Percentiles rank a stretch among this genome's conserved stretches.
phyloP scores from a whole-genome alignment of 2,329 filamentous ascomycete species.

The Pestalotiopsis sp. region DNA sequence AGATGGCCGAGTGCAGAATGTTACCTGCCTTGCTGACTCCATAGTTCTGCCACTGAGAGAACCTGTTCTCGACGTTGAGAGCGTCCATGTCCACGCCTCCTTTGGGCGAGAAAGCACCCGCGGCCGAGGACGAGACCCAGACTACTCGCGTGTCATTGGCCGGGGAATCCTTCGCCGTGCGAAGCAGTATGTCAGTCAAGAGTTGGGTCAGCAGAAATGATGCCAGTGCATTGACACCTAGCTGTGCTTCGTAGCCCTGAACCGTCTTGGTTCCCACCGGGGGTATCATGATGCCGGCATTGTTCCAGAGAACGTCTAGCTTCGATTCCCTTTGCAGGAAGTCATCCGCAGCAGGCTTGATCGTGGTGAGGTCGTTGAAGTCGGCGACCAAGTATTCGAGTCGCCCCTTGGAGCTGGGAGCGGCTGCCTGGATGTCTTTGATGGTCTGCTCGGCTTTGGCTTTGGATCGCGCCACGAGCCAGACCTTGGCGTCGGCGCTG shows the following conservation, averaged over 20 bases:
- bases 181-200: slow-evolving; percentile 20
- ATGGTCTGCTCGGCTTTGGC: neutral
- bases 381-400: slow-evolving; percentile 25
- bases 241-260: slow-evolving; percentile 28
- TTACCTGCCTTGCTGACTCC: neutral
- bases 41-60: neutral
- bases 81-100: neutral
- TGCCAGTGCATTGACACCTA: slow-evolving; percentile 26
- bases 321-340: slow-evolving; percentile 21
- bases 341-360: slow-evolving; percentile 24
- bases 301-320: slow-evolving; percentile 38
- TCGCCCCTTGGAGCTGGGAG: neutral
- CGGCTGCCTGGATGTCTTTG: neutral
- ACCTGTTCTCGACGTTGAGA: neutral
- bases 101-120: neutral
- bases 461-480: neutral
- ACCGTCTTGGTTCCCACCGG: slow-evolving; percentile 32
- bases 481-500: neutral
- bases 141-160: neutral
- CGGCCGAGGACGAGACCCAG: neutral
- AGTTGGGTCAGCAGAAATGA: slow-evolving; percentile 14
- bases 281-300: slow-evolving; percentile 38
- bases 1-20: neutral
- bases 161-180: slow-evolving; percentile 1
- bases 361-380: slow-evolving; percentile 26